phyloP scores from a whole-genome alignment of 805 yeast species.

The Danielia oregonensis region DNA sequence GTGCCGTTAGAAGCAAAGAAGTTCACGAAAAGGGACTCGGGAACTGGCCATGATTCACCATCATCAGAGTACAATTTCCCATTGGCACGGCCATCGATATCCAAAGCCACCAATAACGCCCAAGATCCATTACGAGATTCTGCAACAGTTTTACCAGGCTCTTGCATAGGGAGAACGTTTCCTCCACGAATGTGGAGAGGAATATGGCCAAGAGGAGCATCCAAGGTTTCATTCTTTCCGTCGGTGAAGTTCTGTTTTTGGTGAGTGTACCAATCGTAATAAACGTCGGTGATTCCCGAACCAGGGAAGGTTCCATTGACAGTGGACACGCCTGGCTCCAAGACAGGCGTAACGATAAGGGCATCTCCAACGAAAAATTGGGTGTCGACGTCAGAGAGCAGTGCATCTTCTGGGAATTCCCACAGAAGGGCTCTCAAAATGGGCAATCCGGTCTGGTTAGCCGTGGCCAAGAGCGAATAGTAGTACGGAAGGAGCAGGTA shows the following conservation, averaged over 20 bases:
- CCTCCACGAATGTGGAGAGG: slow-evolving; percentile 24
- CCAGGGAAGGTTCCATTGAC: slow-evolving; percentile 23
- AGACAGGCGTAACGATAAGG: slow-evolving; percentile 23
- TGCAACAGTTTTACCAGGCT: slow-evolving; percentile 21
- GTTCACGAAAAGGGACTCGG: slow-evolving; percentile 15
- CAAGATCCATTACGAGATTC: slow-evolving; percentile 21
- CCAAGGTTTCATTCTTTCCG: slow-evolving; percentile 20
- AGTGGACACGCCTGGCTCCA: slow-evolving; percentile 18
- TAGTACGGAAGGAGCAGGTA: slow-evolving; percentile 27
- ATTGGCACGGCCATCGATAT: slow-evolving; percentile 13
- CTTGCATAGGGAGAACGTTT: slow-evolving; percentile 19
- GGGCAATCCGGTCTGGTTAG: slow-evolving; percentile 21
- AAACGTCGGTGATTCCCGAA: slow-evolving; percentile 16
- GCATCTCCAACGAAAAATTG: slow-evolving; percentile 26
- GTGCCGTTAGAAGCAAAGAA: slow-evolving; percentile 12
- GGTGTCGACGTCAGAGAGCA: slow-evolving; percentile 16
- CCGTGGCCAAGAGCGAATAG: slow-evolving; percentile 21
- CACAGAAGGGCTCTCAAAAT: slow-evolving; percentile 21
- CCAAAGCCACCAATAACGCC: slow-evolving; percentile 21
- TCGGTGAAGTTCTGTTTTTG: slow-evolving; percentile 12
- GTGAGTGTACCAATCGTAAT: slow-evolving; percentile 24
- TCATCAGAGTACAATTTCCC: slow-evolving; percentile 23
- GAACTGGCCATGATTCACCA: slow-evolving; percentile 18
- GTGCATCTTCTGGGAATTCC: slow-evolving; percentile 19
- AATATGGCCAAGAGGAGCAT: slow-evolving; percentile 24